A percentile compares a stretch with the other conserved stretches of the same genome.
These are phyloP conservation scores for Leishmania gerbilli DNA, from an alignment of 208 protist species.

Conservation along the genomic window DNA sequence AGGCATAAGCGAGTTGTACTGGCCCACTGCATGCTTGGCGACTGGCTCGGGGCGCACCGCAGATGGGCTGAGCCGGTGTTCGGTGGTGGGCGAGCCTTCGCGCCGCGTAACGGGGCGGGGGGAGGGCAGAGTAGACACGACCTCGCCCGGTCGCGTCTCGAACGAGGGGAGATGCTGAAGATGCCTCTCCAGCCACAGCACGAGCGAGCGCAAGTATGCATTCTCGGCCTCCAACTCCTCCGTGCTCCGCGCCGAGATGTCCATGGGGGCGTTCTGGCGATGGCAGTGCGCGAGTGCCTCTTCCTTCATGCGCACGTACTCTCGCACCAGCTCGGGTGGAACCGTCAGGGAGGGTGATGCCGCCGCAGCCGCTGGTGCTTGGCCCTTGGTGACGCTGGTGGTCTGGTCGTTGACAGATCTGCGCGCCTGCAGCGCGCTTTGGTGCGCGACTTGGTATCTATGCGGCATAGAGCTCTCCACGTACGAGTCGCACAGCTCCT, in stretches of 20 bases:
- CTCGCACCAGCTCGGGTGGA: constrained; percentile 10
- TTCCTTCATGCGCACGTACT: constrained; percentile 15
- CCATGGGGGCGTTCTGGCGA: not conserved
- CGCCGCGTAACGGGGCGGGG: no score
- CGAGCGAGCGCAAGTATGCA: constrained; percentile 35
- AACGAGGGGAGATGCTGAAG: not conserved
- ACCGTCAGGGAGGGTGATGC: not conserved
- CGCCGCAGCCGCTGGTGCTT: not conserved
- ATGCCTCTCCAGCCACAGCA: constrained; percentile 20
- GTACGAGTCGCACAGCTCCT: constrained; percentile 25
- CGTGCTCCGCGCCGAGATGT: not conserved
- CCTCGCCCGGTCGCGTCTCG: not conserved
- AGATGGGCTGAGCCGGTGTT: constrained; percentile 17
- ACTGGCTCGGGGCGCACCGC: constrained; percentile 8
- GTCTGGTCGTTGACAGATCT: constrained; percentile 5
- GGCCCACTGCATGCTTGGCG: not conserved
- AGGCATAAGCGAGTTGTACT: not conserved
- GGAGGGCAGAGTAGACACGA: not conserved
- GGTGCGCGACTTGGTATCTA: not conserved
- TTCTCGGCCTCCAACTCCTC: constrained; percentile 43
- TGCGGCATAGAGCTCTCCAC: constrained; percentile 16
- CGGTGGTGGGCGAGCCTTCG: not conserved
- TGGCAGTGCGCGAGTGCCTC: not conserved
- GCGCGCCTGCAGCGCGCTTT: constrained; percentile 15
- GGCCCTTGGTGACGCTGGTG: not conserved